Evolutionary conservation across 495 filamentous ascomycete genomes (phyloP), one percentile per base, ranked within the genome.

Genomic region (Neurospora sp.): DNA sequence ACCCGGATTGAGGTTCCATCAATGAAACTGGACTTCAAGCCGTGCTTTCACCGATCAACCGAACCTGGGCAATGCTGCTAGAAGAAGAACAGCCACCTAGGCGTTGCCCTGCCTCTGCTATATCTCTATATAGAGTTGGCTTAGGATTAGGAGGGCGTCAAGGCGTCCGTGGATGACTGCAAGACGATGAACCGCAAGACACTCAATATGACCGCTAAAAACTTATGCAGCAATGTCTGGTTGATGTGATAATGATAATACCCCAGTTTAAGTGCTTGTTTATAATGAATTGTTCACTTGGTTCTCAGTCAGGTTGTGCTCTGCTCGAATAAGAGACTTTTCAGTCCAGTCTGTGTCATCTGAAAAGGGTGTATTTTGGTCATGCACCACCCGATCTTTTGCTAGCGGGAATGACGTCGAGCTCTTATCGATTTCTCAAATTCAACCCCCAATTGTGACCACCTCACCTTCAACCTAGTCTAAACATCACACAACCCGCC

Each of bases 1-100:
- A 75, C 81, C 78, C 75, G 81, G 78, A 77, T 78, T 81, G 80
- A 75, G 77, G 78, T 80, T 80, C 75, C 40, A 59, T 76, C 75
- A 80, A 78, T 81, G 77, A 77, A 80, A 80, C 77, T 77, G 79
- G 75, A 80, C 78, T 80, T 79, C 79, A 78, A 74, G 76, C 76
- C 75, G 78, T 77, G 76, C 71, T 75, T 69, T 59, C 59, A 53
- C 72, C 40, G 40, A 22, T 4, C 44, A 38, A 31, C n/a, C 40
- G 68, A 39, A 44, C 35, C 31, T 69, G 40, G n/a, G 35, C 40
- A 41, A 69, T 69, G 68, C 68, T 38, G 53, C 27, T 65, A 65
- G 14, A 35, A 35, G 6, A 20, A 42, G 37, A 38, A 44, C 22
- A 69, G 18, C 40, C 40, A 10, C 27, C 68, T 69, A 69, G 37